phyloP scores from a whole-genome alignment of 73 alveolate genomes.

The Stentor roeselii region DNA sequence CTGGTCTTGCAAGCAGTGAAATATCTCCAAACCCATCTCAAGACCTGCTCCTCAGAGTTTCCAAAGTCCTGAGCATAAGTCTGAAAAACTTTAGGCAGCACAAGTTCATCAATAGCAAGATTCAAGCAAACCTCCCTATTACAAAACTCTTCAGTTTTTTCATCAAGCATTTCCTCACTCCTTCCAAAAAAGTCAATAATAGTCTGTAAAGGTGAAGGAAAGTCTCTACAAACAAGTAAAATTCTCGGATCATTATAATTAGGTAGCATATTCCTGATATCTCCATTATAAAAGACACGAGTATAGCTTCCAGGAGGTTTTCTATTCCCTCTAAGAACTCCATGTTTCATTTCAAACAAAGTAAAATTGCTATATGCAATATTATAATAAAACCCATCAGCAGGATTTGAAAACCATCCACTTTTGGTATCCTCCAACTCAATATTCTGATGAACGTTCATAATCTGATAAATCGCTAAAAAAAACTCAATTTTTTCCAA shows the following conservation, averaged over 20 bases:
- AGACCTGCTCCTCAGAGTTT: slow-evolving; percentile 31
- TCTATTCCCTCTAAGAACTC: slow-evolving; percentile 69
- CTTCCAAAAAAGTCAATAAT: slow-evolving; percentile 30
- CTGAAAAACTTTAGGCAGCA: slow-evolving; percentile 49
- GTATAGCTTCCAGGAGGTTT: slow-evolving; percentile 33
- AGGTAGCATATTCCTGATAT: slow-evolving; percentile 17
- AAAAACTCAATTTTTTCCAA: slow-evolving; percentile 52
- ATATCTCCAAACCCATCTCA: slow-evolving; percentile 46
- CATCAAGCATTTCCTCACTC: slow-evolving; percentile 31
- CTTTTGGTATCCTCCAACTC: slow-evolving; percentile 37
- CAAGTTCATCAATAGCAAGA: slow-evolving; percentile 36
- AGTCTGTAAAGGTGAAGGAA: background rate
- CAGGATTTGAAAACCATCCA: slow-evolving; percentile 26
- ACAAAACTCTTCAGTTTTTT: slow-evolving; percentile 38
- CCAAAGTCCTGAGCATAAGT: slow-evolving; percentile 53
- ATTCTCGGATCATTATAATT: slow-evolving; percentile 30
- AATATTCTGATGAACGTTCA: slow-evolving; percentile 57
- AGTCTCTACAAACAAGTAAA: slow-evolving; percentile 1
- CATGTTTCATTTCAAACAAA: slow-evolving; percentile 76
- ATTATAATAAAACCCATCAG: slow-evolving; percentile 48
- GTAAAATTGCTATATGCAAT: slow-evolving; percentile 55
- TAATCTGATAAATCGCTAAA: slow-evolving; percentile 56
- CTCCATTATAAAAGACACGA: slow-evolving; percentile 3
- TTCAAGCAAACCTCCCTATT: slow-evolving; percentile 46
- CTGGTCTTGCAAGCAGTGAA: slow-evolving; percentile 21